Conservation (phyloP, 176 grass and related monocot genomes). For the Musa schizocarpa region DNA sequence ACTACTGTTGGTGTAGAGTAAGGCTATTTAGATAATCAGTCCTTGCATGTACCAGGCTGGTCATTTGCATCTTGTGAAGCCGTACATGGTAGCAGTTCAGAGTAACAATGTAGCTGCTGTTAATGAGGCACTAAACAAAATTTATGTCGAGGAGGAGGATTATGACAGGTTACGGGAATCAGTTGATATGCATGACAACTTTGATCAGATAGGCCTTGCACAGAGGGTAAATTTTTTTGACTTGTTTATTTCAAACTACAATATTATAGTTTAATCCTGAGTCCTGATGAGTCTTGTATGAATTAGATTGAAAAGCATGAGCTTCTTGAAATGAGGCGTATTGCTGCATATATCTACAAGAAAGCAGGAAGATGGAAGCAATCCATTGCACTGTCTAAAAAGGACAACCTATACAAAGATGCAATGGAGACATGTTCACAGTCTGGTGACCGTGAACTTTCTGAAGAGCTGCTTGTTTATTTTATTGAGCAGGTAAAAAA, state of each 20-base stretch:
- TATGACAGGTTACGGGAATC: conserved; percentile 90
- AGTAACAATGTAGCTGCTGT: conserved; percentile 96
- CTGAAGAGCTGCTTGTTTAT: conserved; percentile 93
- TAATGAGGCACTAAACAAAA: conserved; percentile 87
- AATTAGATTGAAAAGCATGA: conserved; percentile 92
- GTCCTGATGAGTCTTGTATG: neutral
- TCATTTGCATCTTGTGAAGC: conserved; percentile 87
- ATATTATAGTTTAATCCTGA: no score
- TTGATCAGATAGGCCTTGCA: conserved; percentile 98
- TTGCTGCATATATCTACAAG: conserved; percentile 99
- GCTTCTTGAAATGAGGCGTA: conserved; percentile 95
- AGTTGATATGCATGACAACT: conserved; percentile 94
- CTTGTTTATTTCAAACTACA: neutral
- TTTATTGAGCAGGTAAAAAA: conserved; percentile 81
- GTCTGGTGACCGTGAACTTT: conserved; percentile 77
- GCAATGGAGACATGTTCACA: conserved; percentile 99
- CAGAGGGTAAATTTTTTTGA: conserved; percentile 52
- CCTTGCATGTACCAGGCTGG: conserved; percentile 51
- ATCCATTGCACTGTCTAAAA: conserved; percentile 89
- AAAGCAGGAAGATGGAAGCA: conserved; percentile 98
- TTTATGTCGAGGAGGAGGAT: conserved; percentile 96
- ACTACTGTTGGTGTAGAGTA: neutral
- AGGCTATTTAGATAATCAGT: neutral
- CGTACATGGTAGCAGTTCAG: conserved; percentile 98
- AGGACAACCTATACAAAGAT: conserved; percentile 97